A percentile compares a stretch with the other conserved stretches of the same genome.
Conservation (phyloP, 441 rosid species). For the Euphorbia corollata region DNA sequence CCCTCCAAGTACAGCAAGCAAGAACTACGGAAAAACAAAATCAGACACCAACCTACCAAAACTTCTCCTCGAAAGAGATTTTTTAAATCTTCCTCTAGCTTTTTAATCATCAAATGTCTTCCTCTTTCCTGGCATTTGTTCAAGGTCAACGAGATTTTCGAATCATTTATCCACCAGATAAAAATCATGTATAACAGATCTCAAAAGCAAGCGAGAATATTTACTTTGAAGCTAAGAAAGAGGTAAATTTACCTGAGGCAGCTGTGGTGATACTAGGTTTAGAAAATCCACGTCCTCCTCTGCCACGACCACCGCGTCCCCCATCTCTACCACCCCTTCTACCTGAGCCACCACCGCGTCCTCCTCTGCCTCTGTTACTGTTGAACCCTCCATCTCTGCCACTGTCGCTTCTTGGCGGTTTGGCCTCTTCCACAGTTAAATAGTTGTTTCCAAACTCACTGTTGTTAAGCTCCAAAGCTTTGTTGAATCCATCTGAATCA, state of each 20-base stretch:
- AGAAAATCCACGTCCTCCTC: conserved; percentile 34
- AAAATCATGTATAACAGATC: no score
- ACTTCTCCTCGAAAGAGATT: no score
- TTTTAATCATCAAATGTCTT: no score
- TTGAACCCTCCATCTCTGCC: conserved; percentile 27
- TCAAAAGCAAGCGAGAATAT: no score
- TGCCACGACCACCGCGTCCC: conserved; percentile 35
- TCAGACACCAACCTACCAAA: no score
- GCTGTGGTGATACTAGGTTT: conserved; percentile 37
- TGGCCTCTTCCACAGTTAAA: conserved; percentile 64
- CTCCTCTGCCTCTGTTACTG: conserved; percentile 30
- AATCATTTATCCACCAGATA: no score
- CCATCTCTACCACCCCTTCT: conserved; percentile 28
- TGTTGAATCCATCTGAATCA: conserved; percentile 33
- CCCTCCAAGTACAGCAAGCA: no score
- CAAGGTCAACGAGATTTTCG: neutral
- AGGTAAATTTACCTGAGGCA: conserved; percentile 32
- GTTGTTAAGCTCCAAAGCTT: conserved; percentile 57
- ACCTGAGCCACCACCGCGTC: conserved; percentile 26
- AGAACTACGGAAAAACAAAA: no score
- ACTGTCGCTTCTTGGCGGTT: conserved; percentile 43
- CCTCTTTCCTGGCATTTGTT: no score
- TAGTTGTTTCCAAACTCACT: conserved; percentile 42
- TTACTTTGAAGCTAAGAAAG: neutral
- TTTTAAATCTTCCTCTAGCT: no score